Conservation (phyloP, 176 grass and related monocot species). For the Aegilops tauschii region DNA sequence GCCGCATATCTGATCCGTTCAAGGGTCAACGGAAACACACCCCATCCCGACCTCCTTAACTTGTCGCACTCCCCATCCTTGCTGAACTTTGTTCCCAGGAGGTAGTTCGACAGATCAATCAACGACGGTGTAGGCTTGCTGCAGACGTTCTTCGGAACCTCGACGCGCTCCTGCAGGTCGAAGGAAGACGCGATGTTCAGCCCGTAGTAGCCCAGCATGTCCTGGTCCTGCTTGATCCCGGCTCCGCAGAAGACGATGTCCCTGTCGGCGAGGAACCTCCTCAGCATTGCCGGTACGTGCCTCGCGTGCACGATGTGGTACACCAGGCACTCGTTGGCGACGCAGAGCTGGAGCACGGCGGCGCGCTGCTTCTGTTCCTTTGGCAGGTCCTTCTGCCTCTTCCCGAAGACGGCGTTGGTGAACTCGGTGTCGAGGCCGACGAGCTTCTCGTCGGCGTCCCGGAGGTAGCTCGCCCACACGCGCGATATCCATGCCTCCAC, state of each 20-base stretch:
- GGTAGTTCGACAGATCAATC: neutral
- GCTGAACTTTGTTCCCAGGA: neutral
- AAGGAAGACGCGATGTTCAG: neutral
- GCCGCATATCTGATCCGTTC: neutral
- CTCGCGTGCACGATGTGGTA: neutral
- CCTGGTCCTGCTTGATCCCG: neutral
- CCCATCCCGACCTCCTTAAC: neutral
- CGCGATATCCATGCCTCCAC: neutral
- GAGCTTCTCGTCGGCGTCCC: neutral
- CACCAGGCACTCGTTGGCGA: neutral
- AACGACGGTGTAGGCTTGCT: neutral
- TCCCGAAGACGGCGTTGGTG: neutral
- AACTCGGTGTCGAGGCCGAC: neutral
- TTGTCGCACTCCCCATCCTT: neutral
- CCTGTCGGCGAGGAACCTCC: neutral
- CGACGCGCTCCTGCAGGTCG: neutral
- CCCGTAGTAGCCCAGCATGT: neutral
- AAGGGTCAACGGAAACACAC: neutral
- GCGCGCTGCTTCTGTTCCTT: neutral
- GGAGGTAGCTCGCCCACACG: neutral
- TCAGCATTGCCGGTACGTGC: neutral
- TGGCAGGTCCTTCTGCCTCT: neutral
- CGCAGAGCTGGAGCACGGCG: neutral
- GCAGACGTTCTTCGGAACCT: rapidly evolving
- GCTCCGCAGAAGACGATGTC: neutral